Evolutionary conservation across 139 green algal genomes (phyloP), one percentile per base, ranked within the genome.

Genomic region (Dunaliella sp.): DNA sequence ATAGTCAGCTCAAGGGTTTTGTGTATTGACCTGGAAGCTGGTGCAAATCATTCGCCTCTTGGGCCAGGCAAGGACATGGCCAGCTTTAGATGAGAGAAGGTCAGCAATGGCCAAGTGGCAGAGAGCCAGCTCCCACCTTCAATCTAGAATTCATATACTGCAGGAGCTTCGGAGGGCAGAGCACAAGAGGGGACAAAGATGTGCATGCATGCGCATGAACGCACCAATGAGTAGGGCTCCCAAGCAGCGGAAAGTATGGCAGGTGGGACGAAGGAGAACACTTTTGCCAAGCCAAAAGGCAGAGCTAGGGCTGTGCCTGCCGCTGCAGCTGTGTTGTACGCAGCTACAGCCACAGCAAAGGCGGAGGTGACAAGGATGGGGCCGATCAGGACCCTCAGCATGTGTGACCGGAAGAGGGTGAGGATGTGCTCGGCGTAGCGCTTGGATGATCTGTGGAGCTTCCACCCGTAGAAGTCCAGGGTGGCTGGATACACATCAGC

Each of bases 401-500:
- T 65, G 48, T 65, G 48, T 16, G 48, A 65, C 48, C 48, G 7
- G 58, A 89, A 85, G 22, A 92, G 48, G 38, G 89, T 92, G 74
- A 82, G 48, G 48, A 88, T 48, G 76, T 92, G 73, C 30, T 78
- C 73, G 2, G 22, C n/a, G 73, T 78, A 78, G 28, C 73, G 73
- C 28, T 33, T 33, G 73, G 28, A 33, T 21, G 73, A 78, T 12
- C 73, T 12, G 73, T 78, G 85, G 31, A 85, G 73, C 36, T 32
- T 31, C 85, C 85, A 88, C 31, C 79, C 76, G 16, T 32, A 80
- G 31, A 86, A 88, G 72, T 88, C 85, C 2, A 86, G 1, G 38
- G 83, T 82, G 77, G 80, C 85, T 0, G 85, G 85, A 65, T 88
- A 88, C 2, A 88, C 85, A 28, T 86, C 85, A 22, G 80, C 77